Evolutionary conservation across 2,329 filamentous ascomycete genomes (phyloP), one percentile per base, ranked within the genome.

Genomic region (Bisporella sp.): DNA sequence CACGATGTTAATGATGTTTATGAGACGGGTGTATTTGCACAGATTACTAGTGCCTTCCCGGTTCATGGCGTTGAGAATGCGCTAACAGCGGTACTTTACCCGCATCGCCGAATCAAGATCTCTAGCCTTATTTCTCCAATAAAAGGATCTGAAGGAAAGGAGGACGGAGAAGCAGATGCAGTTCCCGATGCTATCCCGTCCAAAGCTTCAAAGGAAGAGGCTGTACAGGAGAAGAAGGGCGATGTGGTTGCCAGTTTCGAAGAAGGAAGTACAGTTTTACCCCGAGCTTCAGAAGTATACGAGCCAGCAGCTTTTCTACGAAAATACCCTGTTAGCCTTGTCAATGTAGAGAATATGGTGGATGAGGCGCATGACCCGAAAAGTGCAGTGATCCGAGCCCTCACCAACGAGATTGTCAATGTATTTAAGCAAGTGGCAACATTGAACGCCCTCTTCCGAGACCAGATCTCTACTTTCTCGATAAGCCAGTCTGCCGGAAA

Each of bases 211-310:
- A 76, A 80, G 48, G 79, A 81, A 50, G 77, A 80, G 35, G 54
- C 69, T 5, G 59, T 71, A 32, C 68, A 71, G 33, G 85, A 91
- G 56, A 89, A 87, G 69, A 88, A 89, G 68, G 93, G 92, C 4
- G 93, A 97, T 66, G 89, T 97, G 6, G 92, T 97, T 40, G 92
- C 93, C 1, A 96, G 91, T 71, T 97, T 99, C 56, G 93, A 99
- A 68, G 93, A 99, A 73, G 77, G 77, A 21, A 21, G 21, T 21
- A 76, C 78, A 5, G 78, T 87, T 3, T 81, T 87, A 47, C 76
- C 56, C 66, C 71, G 63, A 66, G 82, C 75, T 62, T 69, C 72
- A 13, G 80, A 75, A 56, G 75, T 82, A 57, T 92, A 92, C 64
- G 90, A 96, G 64, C 89, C 90, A 8, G 95, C 90, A 0, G 85